Evolutionary conservation across 345 rosid species (phyloP).

Genomic region (thale cress (Arabidopsis thaliana)): TAIR10.1 NC_003070.9:26669001-26669500

Average conservation of each 20-base stretch:
- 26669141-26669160: not conserved
- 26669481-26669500: conserved; percentile 72
- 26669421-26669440: conserved; percentile 91
- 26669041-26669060: conserved; percentile 88
- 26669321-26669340: not conserved
- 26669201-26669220: conserved; percentile 88
- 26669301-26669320: conserved; percentile 53
- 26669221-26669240: conserved; percentile 74
- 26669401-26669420: conserved; percentile 92
- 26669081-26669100: conserved; percentile 79
- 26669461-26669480: conserved; percentile 97
- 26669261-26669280: conserved; percentile 96
- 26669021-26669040: conserved; percentile 90
- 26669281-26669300: conserved; percentile 95
- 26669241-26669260: conserved; percentile 89
- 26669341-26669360: not conserved
- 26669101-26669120: conserved; percentile 8
- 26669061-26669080: conserved; percentile 83
- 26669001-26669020: not conserved
- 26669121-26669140: conserved; percentile 3
- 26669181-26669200: conserved; percentile 75
- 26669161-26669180: not conserved
- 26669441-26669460: conserved; percentile 91
- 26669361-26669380: not conserved
- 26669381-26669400: conserved; percentile 58